phyloP scores from a whole-genome alignment of 2,329 filamentous ascomycete genomes.

The Curvularia spicifera region DNA sequence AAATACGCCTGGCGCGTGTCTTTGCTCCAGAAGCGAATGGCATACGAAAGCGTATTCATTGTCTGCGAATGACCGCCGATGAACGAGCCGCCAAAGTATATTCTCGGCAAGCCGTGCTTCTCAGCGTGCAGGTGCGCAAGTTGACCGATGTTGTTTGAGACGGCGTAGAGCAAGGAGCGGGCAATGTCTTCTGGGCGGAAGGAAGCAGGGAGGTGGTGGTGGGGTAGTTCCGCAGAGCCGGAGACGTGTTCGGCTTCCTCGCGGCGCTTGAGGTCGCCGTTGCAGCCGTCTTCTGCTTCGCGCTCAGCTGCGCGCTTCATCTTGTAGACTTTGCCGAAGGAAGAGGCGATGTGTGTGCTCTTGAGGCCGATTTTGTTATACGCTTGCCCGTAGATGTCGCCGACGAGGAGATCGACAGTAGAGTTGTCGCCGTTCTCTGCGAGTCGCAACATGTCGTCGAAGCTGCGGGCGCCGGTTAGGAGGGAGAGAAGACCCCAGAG shows the following conservation, averaged over 20 bases:
- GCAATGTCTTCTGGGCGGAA: slow-evolving; percentile 88
- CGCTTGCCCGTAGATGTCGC: slow-evolving; percentile 95
- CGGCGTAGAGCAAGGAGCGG: slow-evolving; percentile 88
- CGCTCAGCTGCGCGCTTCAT: slow-evolving; percentile 85
- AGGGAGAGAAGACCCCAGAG: slow-evolving; percentile 94
- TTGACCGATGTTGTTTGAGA: slow-evolving; percentile 96
- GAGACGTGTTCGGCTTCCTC: slow-evolving; percentile 46
- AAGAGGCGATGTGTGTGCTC: slow-evolving; percentile 92
- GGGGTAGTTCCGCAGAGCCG: slow-evolving; percentile 34
- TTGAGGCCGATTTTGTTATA: slow-evolving; percentile 97
- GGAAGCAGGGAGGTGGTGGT: slow-evolving; percentile 44
- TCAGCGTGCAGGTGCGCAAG: slow-evolving; percentile 97
- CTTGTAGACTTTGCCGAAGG: slow-evolving; percentile 95
- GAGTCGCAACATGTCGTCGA: slow-evolving; percentile 95
- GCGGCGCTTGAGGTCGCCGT: slow-evolving; percentile 55
- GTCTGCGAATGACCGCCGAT: slow-evolving; percentile 96
- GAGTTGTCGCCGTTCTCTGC: slow-evolving; percentile 91
- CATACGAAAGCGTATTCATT: slow-evolving; percentile 96
- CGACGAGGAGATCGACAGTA: slow-evolving; percentile 93
- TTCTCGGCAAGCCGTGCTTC: slow-evolving; percentile 87
- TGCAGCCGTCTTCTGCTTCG: slow-evolving; percentile 72
- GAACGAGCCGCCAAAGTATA: slow-evolving; percentile 97
- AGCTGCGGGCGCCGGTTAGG: slow-evolving; percentile 90
- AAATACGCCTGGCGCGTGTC: slow-evolving; percentile 96
- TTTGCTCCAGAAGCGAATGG: slow-evolving; percentile 97